Evolutionary conservation across 148 eudicot species (phyloP).

Genomic region (Rhododendron mucronatum): DNA sequence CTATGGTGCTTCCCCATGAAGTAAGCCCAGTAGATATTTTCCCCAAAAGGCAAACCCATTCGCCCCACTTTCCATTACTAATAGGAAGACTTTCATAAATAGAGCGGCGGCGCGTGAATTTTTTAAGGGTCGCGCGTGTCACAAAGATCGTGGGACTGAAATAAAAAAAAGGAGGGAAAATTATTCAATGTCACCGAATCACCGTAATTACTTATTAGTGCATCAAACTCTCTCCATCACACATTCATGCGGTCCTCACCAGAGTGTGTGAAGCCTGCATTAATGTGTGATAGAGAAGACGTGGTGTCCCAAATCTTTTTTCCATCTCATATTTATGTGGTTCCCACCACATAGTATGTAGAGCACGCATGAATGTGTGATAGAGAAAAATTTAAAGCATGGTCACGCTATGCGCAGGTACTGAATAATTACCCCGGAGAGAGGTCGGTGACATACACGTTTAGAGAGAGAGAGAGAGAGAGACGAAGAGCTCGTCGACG

Average conservation of each 20-base stretch:
- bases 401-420: too few species aligned
- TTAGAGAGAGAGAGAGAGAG: not conserved
- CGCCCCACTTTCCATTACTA: not conserved
- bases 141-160: not conserved
- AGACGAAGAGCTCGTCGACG: conserved; percentile 3
- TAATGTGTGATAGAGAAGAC: too few species aligned
- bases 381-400: too few species aligned
- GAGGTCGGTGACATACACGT: not conserved
- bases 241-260: not conserved
- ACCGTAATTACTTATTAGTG: too few species aligned
- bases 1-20: not conserved
- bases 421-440: not conserved
- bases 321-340: too few species aligned
- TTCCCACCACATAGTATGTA: too few species aligned
- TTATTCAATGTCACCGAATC: too few species aligned
- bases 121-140: not conserved
- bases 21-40: not conserved
- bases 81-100: not conserved
- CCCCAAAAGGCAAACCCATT: not conserved
- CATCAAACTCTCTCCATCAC: not conserved
- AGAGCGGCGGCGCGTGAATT: not conserved
- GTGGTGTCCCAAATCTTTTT: too few species aligned
- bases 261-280: too few species aligned
- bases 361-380: too few species aligned
- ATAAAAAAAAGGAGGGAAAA: too few species aligned